Base-by-base conservation (phyloP, 2,329 filamentous ascomycete genomes). In the Curvularia lunata region DNA sequence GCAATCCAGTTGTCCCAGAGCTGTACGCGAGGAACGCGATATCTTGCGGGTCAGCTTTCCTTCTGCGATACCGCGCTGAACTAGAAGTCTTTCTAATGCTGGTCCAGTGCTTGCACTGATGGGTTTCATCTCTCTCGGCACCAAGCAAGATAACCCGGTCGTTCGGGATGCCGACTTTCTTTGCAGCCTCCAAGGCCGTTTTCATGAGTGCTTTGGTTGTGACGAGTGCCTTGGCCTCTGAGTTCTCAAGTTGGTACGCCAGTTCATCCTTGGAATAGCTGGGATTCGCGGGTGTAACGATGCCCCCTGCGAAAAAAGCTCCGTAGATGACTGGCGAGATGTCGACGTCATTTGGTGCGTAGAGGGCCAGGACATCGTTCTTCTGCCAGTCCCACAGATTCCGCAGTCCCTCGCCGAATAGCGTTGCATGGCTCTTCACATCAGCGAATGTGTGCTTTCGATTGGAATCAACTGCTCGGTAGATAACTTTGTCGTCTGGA, bases 341-440 rank as follows among this genome's bases (percentile, higher is more conserved):
- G 74, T 97, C 93, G 71, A 97, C 88, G 74, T 85, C 87, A 75
- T 97, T 97, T 37, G 92, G 90, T 1, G 90, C 87, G 80, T 89
- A 96, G 50, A 97, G 81, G 10, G 85, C 90, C 9, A 97, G 82
- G 1, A 94, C 90, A 71, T 97, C 91, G 67, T 91, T 89, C 71
- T 89, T 91, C 67, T 87, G 83, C 90, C 92, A 97, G 51, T 87
- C 83, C 84, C 88, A 94, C 27, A 82, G 76, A 30, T 88, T 85
- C 68, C 86, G 87, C 16, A 97, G 82, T 0, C 91, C 93, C 65
- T 88, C 86, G 48, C 91, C 93, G 64, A 97, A 95, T 9, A 86
- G 83, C 27, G 87, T 78, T 2, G 91, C 88, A 16, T 85, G 81
- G 58, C 81, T 80, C 67, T 86, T 88, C 56, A 91, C 78, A 59